Percentiles rank a stretch among this genome's conserved stretches.
These are phyloP conservation scores for Lentinula lateritia DNA, from an alignment of 768 basidiomycete genomes.

Conservation along the genomic window DNA sequence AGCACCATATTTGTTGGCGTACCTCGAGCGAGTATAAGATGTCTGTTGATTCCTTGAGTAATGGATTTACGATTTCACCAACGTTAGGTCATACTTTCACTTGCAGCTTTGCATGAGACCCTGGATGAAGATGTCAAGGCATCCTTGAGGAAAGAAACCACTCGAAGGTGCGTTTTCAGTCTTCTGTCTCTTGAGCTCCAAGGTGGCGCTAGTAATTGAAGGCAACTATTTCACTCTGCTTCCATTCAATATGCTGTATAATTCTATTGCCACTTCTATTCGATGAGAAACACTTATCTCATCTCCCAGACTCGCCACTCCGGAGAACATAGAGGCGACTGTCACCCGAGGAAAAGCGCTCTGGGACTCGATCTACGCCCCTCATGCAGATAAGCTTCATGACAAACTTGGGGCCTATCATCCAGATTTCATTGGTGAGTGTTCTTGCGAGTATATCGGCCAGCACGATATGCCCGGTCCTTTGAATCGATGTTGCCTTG, in stretches of 20 bases:
- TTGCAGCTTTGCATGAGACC: slow-evolving; percentile 69
- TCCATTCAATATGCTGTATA: background rate
- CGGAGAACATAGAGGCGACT: slow-evolving; percentile 65
- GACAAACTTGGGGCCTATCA: slow-evolving; percentile 84
- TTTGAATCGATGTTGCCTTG: slow-evolving; percentile 1
- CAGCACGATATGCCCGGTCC: background rate
- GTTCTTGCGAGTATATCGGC: slow-evolving; percentile 14
- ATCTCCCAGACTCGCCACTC: slow-evolving; percentile 45
- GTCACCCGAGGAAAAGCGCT: slow-evolving; percentile 62
- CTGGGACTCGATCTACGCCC: slow-evolving; percentile 86
- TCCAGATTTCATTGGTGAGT: slow-evolving; percentile 90
- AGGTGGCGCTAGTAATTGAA: background rate
- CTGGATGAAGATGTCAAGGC: slow-evolving; percentile 79
- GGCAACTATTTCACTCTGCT: slow-evolving; percentile 1
- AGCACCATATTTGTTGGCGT: slow-evolving; percentile 87
- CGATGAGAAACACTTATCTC: background rate
- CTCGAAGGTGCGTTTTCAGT: slow-evolving; percentile 45
- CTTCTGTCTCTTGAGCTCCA: background rate
- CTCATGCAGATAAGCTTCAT: slow-evolving; percentile 85
- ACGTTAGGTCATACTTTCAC: slow-evolving; percentile 71
- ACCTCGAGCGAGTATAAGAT: slow-evolving; percentile 54
- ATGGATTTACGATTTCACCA: background rate
- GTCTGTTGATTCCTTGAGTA: background rate
- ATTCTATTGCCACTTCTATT: slow-evolving; percentile 5
- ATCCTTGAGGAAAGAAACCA: slow-evolving; percentile 56